Base-by-base conservation (phyloP, 2,329 filamentous ascomycete genomes). In the Blastomyces parvus region DNA sequence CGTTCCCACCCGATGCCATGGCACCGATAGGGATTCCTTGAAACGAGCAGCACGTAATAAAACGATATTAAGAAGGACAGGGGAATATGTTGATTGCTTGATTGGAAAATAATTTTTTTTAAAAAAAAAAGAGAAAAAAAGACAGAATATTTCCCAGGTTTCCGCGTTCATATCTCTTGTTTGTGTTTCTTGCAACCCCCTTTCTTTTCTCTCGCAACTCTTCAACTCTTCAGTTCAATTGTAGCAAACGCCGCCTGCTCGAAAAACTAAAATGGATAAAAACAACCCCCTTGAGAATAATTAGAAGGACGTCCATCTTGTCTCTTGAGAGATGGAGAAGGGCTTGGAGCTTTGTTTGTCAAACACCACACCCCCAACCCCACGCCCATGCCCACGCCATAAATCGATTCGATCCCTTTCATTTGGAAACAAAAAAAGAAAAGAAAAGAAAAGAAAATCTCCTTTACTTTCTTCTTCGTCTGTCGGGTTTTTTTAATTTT, bases 401-500 rank as follows among this genome's bases (percentile, higher is more conserved):
- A 71, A 72, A 72, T 70, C 71, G 70, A 73, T 69, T 71, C 70
- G 71, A 69, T 30, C 30, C 33, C 53, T 56, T 56, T 56, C 53
- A 36, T 56, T 38, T 19, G 8, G 13, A 25, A 44, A 44, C 42
- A 44, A 44, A 44, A 42, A n/a, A 14, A 22, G 25, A 27, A 25
- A 36, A 42, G 19, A 19, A 19, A n/a, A 14, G 13, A 52, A 50
- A 25, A 38, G 2, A 33, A 19, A n/a, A 38, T 48, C 57, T 44
- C 38, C 36, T 9, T 48, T 59, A n/a, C 14, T 38, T 38, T 19
- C 19, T 13, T 56, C 53, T 22, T 38, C 19, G 14, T n/a, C 14
- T 59, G 36, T 59, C 5, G 30, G 14, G 3, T 59, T 27, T 59
- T 44, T 59, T 40, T 44, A 17, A 25, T 40, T 6, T 17, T 52